A percentile compares a stretch with the other conserved stretches of the same genome.
phyloP scores from a whole-genome alignment of 495 filamentous ascomycete genomes.

The Talaromyces ruber region DNA sequence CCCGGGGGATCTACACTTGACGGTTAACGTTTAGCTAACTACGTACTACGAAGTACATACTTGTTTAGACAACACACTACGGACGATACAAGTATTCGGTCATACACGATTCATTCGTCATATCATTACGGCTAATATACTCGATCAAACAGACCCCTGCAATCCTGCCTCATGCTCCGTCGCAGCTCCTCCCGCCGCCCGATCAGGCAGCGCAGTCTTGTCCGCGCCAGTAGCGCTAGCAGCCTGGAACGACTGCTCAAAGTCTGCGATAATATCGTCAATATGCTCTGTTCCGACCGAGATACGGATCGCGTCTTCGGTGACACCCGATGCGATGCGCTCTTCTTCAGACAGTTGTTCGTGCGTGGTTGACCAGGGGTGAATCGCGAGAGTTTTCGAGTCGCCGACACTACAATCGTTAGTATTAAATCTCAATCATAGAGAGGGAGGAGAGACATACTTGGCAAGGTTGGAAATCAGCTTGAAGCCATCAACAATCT shows the following conservation, averaged over 20 bases:
- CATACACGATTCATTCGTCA: background rate
- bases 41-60: too few relatives aligned
- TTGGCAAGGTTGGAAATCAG: conserved; percentile 89
- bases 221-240: conserved; percentile 22
- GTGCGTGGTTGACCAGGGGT: conserved; percentile 94
- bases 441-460: conserved; percentile 24
- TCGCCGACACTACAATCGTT: conserved; percentile 47
- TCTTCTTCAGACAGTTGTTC: conserved; percentile 87
- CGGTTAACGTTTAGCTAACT: too few relatives aligned
- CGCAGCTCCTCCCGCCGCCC: background rate
- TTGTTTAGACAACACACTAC: background rate
- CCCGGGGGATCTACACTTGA: background rate
- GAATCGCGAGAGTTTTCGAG: conserved; percentile 85
- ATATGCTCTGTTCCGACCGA: conserved; percentile 97
- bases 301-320: conserved; percentile 90
- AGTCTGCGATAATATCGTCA: conserved; percentile 95
- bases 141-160: conserved; percentile 3
- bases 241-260: conserved; percentile 79
- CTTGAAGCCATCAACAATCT: conserved; percentile 92
- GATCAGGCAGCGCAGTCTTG: conserved; percentile 6
- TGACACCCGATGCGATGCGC: conserved; percentile 71
- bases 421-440: background rate
- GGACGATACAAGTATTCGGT: background rate
- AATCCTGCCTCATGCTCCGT: conserved; percentile 1
- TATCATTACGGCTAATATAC: background rate